Evolutionary conservation across 129 eudicot genomes (phyloP).

Genomic region (Solidago caesia): DNA sequence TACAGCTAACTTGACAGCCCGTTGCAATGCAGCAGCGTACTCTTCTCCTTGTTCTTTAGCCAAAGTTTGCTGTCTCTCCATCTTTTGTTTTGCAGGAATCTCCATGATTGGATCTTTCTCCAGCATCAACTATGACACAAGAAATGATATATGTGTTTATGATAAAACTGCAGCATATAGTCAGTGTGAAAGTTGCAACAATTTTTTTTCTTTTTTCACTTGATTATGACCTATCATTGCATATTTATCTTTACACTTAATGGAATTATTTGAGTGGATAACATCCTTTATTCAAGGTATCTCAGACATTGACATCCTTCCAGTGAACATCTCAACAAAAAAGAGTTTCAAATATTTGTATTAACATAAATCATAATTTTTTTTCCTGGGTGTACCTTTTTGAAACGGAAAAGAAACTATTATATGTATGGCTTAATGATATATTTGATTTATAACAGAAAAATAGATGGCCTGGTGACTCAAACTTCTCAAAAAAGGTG

Average conservation of each 20-base stretch:
- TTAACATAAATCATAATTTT: too few relatives aligned
- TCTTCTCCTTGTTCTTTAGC: slow-evolving; percentile 71
- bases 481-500: background rate
- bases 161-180: background rate
- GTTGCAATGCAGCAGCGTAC: slow-evolving; percentile 67
- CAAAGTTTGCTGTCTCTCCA: slow-evolving; percentile 73
- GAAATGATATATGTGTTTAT: background rate
- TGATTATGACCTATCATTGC: background rate
- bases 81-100: slow-evolving; percentile 73
- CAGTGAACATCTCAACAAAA: too few relatives aligned
- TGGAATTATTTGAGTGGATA: too few relatives aligned
- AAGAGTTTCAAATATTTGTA: too few relatives aligned
- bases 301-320: too few relatives aligned
- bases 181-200: too few relatives aligned
- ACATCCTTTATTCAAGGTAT: too few relatives aligned
- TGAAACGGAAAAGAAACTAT: too few relatives aligned
- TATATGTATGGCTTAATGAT: too few relatives aligned
- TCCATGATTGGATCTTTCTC: slow-evolving; percentile 62
- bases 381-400: too few relatives aligned
- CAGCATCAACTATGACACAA: slow-evolving; percentile 56
- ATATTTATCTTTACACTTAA: too few relatives aligned
- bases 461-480: background rate
- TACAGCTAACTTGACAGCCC: slow-evolving; percentile 70
- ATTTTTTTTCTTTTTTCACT: too few relatives aligned
- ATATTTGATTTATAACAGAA: background rate